phyloP scores from a whole-genome alignment of 352 stramenopile genomes.

The Pythium chondricola region DNA sequence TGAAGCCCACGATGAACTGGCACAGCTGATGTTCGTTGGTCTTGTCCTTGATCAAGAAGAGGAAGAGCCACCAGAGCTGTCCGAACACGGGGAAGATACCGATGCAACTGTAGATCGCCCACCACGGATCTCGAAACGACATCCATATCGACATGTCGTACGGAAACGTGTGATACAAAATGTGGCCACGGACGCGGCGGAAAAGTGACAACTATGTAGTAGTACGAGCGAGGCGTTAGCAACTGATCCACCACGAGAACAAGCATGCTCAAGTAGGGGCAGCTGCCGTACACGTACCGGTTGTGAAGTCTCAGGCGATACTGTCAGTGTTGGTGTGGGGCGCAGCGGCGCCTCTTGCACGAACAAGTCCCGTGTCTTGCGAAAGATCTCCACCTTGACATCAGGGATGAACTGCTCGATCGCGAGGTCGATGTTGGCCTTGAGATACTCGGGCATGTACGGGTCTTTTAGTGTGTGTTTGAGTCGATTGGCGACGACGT shows the following conservation, averaged over 20 bases:
- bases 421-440: conserved; percentile 78
- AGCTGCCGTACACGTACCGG: conserved; percentile 1
- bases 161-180: conserved; percentile 86
- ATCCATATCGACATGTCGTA: conserved; percentile 87
- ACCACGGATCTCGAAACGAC: conserved; percentile 79
- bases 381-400: conserved; percentile 86
- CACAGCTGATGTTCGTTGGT: conserved; percentile 90
- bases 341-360: conserved; percentile 22
- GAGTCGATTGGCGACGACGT: conserved; percentile 68
- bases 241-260: neutral
- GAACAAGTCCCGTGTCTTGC: conserved; percentile 78
- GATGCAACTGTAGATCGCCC: conserved; percentile 66
- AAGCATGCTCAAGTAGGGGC: neutral
- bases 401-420: conserved; percentile 87
- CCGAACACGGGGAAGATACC: conserved; percentile 80
- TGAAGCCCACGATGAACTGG: conserved; percentile 90
- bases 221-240: too few relatives aligned
- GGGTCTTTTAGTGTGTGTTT: conserved; percentile 77
- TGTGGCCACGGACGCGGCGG: conserved; percentile 49
- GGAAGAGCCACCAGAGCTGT: conserved; percentile 87
- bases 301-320: neutral
- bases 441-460: conserved; percentile 79
- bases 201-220: conserved; percentile 33
- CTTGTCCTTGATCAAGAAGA: conserved; percentile 90
- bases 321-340: conserved; percentile 2